Evolutionary conservation across 169 alveolate genomes (phyloP).

Genomic region (Cryptosporidium sp.): DNA sequence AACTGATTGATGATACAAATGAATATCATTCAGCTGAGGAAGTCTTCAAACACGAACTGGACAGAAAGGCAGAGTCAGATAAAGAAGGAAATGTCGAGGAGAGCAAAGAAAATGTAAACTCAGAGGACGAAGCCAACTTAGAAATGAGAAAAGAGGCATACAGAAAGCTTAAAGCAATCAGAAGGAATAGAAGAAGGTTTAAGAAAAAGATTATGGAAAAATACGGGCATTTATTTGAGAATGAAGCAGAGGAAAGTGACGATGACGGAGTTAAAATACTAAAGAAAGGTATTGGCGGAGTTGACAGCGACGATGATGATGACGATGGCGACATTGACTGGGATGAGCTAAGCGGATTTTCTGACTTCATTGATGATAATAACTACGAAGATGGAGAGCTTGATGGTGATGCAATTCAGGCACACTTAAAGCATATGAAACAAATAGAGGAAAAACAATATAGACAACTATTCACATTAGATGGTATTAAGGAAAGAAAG

Average conservation of each 20-base stretch:
- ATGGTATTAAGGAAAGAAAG: constrained; percentile 69
- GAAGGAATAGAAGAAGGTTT: constrained; percentile 30
- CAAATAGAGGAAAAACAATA: constrained; percentile 66
- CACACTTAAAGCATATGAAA: constrained; percentile 58
- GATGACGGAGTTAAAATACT: constrained; percentile 22
- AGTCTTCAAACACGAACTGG: neutral
- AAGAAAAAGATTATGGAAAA: constrained; percentile 36
- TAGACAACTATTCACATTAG: constrained; percentile 53
- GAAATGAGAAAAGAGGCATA: constrained; percentile 6
- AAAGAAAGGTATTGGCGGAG: constrained; percentile 18
- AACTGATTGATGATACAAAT: neutral
- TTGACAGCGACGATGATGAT: constrained; percentile 14
- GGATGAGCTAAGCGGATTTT: constrained; percentile 65
- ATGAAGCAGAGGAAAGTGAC: constrained; percentile 74
- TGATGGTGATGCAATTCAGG: constrained; percentile 69
- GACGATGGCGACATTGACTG: constrained; percentile 57
- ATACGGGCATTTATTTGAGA: constrained; percentile 59
- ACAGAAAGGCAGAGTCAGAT: neutral
- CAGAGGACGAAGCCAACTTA: neutral
- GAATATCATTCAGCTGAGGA: neutral
- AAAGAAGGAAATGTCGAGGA: neutral
- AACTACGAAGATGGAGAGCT: constrained; percentile 31
- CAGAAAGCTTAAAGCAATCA: constrained; percentile 8
- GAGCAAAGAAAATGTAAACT: neutral
- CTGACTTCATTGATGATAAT: constrained; percentile 63